phyloP scores from a whole-genome alignment of 306 rosid genomes.

The Corylus americana region DNA sequence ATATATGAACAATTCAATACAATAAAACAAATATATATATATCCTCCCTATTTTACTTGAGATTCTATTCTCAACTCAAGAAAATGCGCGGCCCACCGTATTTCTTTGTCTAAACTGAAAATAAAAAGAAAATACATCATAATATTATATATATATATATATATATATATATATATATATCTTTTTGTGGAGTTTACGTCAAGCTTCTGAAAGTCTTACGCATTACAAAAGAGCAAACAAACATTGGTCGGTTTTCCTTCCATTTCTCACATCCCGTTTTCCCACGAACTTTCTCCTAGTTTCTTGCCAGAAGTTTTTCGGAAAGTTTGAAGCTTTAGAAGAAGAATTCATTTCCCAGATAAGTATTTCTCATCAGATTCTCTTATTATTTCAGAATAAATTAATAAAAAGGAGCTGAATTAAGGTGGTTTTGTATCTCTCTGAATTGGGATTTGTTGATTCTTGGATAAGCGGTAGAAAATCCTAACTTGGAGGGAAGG shows the following conservation, averaged over 20 bases:
- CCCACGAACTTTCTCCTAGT: slow-evolving; percentile 3
- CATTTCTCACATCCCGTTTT: slow-evolving; percentile 29
- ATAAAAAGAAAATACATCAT: neutral
- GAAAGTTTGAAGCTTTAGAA: slow-evolving; percentile 32
- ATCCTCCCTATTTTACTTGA: too few species aligned
- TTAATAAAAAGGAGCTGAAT: slow-evolving; percentile 14
- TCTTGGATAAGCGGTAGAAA: slow-evolving; percentile 26
- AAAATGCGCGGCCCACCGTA: slow-evolving; percentile 21
- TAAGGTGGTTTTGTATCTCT: slow-evolving; percentile 39
- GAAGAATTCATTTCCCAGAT: slow-evolving; percentile 39
- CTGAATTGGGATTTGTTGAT: slow-evolving; percentile 44
- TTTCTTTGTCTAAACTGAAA: neutral
- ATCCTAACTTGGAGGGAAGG: slow-evolving; percentile 48
- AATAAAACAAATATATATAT: too few species aligned
- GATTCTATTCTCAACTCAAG: slow-evolving; percentile 12
- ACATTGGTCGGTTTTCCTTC: slow-evolving; percentile 25
- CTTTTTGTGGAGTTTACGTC: slow-evolving; percentile 65
- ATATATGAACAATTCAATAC: too few species aligned
- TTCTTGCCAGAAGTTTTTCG: slow-evolving; percentile 30
- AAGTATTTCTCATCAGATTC: slow-evolving; percentile 37
- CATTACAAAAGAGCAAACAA: slow-evolving; percentile 32
- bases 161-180: too few species aligned
- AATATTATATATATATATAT: too few species aligned
- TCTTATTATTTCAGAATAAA: neutral
- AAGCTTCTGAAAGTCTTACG: slow-evolving; percentile 42